Evolutionary conservation across 257 asterid species (phyloP), one percentile per base, ranked within the genome.

Genomic region (Rubia yunnanensis): DNA sequence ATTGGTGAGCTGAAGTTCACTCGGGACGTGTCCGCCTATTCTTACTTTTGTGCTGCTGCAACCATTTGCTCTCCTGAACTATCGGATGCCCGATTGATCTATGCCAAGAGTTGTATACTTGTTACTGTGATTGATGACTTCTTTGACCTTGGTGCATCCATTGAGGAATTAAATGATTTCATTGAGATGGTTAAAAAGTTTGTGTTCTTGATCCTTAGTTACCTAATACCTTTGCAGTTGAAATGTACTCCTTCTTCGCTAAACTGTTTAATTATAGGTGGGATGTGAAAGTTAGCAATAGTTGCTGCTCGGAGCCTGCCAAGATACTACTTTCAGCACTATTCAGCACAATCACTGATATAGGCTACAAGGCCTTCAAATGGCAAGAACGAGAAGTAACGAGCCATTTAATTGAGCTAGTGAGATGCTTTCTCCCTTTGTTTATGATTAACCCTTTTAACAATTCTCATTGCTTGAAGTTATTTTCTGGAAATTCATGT

Each of bases 101-200:
- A 96, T 96, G 98, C 97, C 73, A 86, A 87, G 79, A 89, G 81
- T 63, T 84, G 86, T 59, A 78, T 89, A 52, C 80, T 92, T n/a
- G 83, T 96, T 32, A 85, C 97, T 38, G 94, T 89, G 71, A 86
- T 92, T 4, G 97, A 92, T 74, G 98, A 92, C 82, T 87, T 92
- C 73, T 92, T 89, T 35, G 98, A 92, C 48, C 73, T 83, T 55
- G 97, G 89, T 56, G 98, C 88, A 64, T 85, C 98, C 49, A 39
- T 80, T 8, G 94, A 87, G 67, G 98, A 92, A 78, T 69, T 92
- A 35, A 74, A 77, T 64, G 73, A 84, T 66, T 79, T 92, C 56
- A 83, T 92, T 79, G 81, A 78, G 69, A 70, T 92, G 77, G 76
- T 92, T 68, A 81, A 87, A 80, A 70, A 27, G 97, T 89, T 80